Base-by-base conservation (phyloP, 306 rosid genomes). In the Cercis canadensis region DNA sequence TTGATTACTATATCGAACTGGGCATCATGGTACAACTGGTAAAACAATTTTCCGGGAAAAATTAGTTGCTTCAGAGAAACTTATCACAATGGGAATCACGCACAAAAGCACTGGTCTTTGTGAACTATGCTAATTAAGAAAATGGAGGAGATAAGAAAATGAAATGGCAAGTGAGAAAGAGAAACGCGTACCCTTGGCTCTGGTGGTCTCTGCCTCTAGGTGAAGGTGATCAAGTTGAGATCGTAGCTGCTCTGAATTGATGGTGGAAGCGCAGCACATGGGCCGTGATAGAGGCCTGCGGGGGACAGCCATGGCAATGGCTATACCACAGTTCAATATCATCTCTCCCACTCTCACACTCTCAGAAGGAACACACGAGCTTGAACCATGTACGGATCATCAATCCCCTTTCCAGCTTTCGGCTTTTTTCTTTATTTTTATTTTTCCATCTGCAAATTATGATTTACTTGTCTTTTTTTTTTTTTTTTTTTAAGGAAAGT, bases 221-320 rank as follows among this genome's bases (percentile, higher is more conserved):
- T 90, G 97, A 77, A 90, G 98, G 4, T 82, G 89, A 67, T 83
- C 87, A 39, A 90, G 88, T 31, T 93, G 92, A 19, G 81, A 57
- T 59, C 98, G 96, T 0, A 93, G 83, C 19, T 84, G 81, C 10
- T 90, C 84, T 0, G 96, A 37, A 73, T 81, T 86, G 80, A 60
- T 31, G 69, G 70, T 62, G 39, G 90, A 84, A 73, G 82, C 74
- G 47, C 76, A 63, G 74, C 85, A 85, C 40, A 77, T 36, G 14
- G 78, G 71, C 59, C 74, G 75, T 59, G 45, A 41, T 0, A 57
- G 36, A 71, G 87, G 80, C 69, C 83, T 72, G 8, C 58, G 10
- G 12, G 87, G 78, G 62, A 81, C 51, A 40, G 69, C 87, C 87
- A 85, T 65, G 46, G 84, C 54, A 45, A 57, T 53, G 18, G 29